phyloP scores from a whole-genome alignment of 208 protist genomes.

The Crithidia bombi region DNA sequence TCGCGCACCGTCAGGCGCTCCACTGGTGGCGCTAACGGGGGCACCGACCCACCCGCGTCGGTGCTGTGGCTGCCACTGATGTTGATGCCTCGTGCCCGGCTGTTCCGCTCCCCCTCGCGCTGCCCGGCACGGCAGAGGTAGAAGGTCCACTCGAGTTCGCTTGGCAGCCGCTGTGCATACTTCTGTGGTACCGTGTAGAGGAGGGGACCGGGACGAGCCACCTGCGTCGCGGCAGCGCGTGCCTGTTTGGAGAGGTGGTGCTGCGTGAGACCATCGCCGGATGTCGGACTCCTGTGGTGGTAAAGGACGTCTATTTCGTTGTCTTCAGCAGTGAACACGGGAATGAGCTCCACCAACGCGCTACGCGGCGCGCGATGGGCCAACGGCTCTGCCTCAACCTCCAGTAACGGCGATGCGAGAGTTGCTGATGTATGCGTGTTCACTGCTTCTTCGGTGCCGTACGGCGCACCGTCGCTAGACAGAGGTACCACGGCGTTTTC shows the following conservation, averaged over 20 bases:
- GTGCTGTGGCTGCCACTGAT: neutral
- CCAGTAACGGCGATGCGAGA: neutral
- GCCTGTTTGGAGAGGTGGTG: neutral
- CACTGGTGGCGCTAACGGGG: conserved; percentile 4
- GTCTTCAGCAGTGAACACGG: conserved; percentile 9
- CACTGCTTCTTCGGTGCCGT: neutral
- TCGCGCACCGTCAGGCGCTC: conserved; percentile 31
- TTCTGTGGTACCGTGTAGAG: conserved; percentile 31
- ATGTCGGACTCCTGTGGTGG: neutral
- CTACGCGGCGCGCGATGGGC: neutral
- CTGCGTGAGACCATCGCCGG: neutral
- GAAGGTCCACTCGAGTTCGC: conserved; percentile 30
- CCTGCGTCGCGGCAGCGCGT: conserved; percentile 18
- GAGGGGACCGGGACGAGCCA: conserved; percentile 33
- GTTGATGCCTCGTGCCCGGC: neutral
- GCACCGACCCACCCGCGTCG: neutral
- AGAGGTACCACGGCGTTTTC: neutral
- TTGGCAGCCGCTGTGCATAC: conserved; percentile 9
- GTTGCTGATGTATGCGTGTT: neutral
- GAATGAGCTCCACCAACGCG: conserved; percentile 20
- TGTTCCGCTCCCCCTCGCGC: conserved; percentile 3
- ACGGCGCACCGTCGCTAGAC: neutral
- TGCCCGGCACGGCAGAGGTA: conserved; percentile 25
- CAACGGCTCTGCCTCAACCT: neutral
- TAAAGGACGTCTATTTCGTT: no score